A percentile compares a stretch with the other conserved stretches of the same genome.
phyloP scores from a whole-genome alignment of 2,329 filamentous ascomycete genomes.

The Arthrobotrys megalospora region DNA sequence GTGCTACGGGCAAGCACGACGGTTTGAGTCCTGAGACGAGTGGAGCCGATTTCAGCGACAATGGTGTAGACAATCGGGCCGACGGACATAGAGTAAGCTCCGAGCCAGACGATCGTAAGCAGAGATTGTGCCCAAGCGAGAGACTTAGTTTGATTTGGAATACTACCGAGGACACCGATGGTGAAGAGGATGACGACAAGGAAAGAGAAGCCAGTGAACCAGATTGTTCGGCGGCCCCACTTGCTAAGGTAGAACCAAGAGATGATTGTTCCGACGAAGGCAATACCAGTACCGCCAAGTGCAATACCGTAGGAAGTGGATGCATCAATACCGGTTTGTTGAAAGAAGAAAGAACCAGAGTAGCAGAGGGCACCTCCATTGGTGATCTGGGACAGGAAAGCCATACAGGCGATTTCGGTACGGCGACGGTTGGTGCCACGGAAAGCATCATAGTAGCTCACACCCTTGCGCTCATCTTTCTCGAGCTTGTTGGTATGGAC shows the following conservation, averaged over 20 bases:
- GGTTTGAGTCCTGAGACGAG: conserved; percentile 70
- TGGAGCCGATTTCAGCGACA: conserved; percentile 69
- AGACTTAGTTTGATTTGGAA: conserved; percentile 66
- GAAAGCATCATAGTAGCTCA: conserved; percentile 83
- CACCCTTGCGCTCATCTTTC: conserved; percentile 72
- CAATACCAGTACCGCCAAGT: conserved; percentile 69
- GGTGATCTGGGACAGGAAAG: conserved; percentile 69
- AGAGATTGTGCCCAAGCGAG: conserved; percentile 69
- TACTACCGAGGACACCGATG: conserved; percentile 69
- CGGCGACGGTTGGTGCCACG: conserved; percentile 82
- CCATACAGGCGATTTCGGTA: conserved; percentile 78
- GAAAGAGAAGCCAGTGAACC: conserved; percentile 67
- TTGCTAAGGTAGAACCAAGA: conserved; percentile 69
- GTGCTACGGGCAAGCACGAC: conserved; percentile 69
- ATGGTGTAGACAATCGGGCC: conserved; percentile 70
- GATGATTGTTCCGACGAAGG: conserved; percentile 69
- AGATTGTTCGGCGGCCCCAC: conserved; percentile 69
- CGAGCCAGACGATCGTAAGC: conserved; percentile 69
- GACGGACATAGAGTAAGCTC: conserved; percentile 69
- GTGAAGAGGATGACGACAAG: conserved; percentile 68
- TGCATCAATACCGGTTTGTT: conserved; percentile 68
- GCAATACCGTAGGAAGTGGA: conserved; percentile 68
- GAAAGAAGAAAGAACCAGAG: conserved; percentile 70
- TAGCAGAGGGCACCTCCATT: conserved; percentile 69
- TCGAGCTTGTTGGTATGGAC: conserved; percentile 88